Base-by-base conservation (phyloP, 2,329 filamentous ascomycete species). In the Zymoseptoria crescenta region DNA sequence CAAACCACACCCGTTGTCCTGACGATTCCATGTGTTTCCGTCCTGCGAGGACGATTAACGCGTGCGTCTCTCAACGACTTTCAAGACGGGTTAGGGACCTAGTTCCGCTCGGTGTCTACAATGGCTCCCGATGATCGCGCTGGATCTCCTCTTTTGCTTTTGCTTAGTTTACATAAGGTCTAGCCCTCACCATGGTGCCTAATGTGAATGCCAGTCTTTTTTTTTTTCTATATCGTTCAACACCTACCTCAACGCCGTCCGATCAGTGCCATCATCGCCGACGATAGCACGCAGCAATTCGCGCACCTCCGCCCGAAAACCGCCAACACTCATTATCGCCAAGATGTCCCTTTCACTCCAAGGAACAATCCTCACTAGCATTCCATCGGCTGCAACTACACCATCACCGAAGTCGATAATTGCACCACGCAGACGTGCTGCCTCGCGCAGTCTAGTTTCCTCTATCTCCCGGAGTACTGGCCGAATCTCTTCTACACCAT, bases 401-500 rank as follows among this genome's bases (percentile, higher is more conserved):
- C 54, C 5, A 64, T 69, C 24, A n/a, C n/a, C n/a, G 48, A 53
- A 28, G 49, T 52, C 41, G 29, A 59, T 21, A 45, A 62, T 8
- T 72, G 70, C 60, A 68, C 65, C 1, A 58, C 69, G 16, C 61
- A 67, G 8, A 69, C 67, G 6, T 72, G 70, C 63, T 68, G 69
- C 24, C 57, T 71, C 13, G 67, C 65, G 16, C 69, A 71, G 28
- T 66, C 66, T 0, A 75, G 78, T 16, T 81, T 83, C 63, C 77
- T 79, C 27, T 85, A 85, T 69, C 74, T 78, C 35, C 83, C 83
- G 0, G 76, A 71, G 41, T 70, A 82, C 29, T 64, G 64, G 29
- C 66, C 62, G 21, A 69, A 70, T 65, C 72, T 76, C 54, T 78
- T 82, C 70, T 83, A 83, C 68, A 65, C 77, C 0, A 76, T 75